phyloP scores from a whole-genome alignment of 2,329 filamentous ascomycete genomes.

The Beauveria caledonica region DNA sequence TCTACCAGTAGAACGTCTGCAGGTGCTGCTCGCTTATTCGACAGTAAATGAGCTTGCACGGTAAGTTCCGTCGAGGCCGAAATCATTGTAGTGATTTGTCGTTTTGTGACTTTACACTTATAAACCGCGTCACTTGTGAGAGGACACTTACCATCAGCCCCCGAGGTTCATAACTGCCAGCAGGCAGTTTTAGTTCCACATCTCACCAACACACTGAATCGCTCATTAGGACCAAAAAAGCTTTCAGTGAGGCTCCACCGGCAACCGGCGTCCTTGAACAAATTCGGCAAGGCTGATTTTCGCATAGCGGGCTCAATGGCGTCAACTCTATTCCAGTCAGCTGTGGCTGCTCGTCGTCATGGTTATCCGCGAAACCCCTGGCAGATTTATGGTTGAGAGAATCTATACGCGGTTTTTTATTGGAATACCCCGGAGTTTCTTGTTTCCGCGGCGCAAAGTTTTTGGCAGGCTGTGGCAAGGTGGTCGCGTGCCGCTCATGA shows the following conservation, averaged over 20 bases:
- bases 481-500: neutral
- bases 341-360: neutral
- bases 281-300: neutral
- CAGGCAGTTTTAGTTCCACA: no score
- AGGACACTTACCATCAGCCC: no score
- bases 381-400: neutral
- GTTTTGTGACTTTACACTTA: neutral
- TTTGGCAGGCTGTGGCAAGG: neutral
- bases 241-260: neutral
- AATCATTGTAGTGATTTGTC: neutral
- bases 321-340: constrained; percentile 2
- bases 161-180: no score
- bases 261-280: neutral
- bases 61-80: neutral
- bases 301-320: neutral
- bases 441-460: neutral
- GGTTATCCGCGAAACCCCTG: neutral
- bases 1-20: neutral
- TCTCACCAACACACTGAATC: neutral
- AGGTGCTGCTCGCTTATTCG: neutral
- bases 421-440: neutral
- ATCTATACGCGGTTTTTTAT: neutral
- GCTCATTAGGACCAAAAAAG: neutral
- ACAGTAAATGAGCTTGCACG: neutral
- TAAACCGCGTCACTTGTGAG: neutral